Conservation (phyloP, 805 yeast genomes). For the Metschnikowia reukaufii region DNA sequence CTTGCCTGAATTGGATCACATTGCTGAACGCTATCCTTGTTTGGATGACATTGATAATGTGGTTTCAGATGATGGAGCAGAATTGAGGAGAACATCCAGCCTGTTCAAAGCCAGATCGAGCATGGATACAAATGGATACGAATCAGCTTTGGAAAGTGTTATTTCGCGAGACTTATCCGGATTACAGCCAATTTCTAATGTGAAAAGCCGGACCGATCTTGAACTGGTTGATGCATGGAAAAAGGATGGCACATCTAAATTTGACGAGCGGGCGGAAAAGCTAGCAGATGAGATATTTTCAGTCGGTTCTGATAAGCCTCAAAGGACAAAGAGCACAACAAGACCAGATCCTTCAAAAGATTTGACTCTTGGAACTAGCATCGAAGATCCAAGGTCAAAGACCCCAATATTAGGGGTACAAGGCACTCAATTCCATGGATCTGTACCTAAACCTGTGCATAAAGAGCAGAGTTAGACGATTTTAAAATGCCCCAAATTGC, state of each 20-base stretch:
- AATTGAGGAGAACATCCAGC: background rate
- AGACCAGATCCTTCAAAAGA: background rate
- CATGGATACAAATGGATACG: constrained; percentile 5
- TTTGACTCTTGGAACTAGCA: background rate
- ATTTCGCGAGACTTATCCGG: background rate
- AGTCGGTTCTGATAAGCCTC: constrained; percentile 13
- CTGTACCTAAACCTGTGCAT: background rate
- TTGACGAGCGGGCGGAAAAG: constrained; percentile 35
- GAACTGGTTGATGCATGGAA: constrained; percentile 40
- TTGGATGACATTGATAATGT: constrained; percentile 33
- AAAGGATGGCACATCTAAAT: constrained; percentile 18
- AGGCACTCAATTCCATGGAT: background rate
- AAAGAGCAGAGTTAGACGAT: background rate
- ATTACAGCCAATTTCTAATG: background rate
- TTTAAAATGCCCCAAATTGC: background rate
- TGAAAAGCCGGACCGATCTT: constrained; percentile 4
- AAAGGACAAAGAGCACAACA: constrained; percentile 5
- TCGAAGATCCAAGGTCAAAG: background rate
- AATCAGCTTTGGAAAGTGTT: constrained; percentile 1
- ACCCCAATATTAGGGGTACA: background rate
- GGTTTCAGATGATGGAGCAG: constrained; percentile 1
- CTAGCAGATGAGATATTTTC: constrained; percentile 45
- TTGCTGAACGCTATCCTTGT: constrained; percentile 54
- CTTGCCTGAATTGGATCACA: constrained; percentile 40
- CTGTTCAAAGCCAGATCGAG: constrained; percentile 3